These are phyloP conservation scores for Apiospora marii DNA, from an alignment of 2,329 filamentous ascomycete species.

Conservation along the genomic window DNA sequence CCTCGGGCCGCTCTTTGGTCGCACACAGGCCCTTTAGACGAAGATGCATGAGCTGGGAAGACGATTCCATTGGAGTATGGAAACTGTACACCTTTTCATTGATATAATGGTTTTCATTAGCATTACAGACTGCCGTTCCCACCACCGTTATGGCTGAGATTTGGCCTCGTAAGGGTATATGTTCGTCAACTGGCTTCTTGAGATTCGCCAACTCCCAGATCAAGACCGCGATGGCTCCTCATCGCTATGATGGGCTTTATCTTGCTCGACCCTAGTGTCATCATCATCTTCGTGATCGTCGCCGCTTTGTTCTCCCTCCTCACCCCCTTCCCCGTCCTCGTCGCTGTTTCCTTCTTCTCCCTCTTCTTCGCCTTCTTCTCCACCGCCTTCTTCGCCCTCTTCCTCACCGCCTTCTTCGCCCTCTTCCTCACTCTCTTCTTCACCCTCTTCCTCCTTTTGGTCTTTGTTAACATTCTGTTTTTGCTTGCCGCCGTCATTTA, in stretches of 20 bases:
- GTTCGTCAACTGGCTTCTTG: too few species aligned
- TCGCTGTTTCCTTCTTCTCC: not conserved
- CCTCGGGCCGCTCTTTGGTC: too few species aligned
- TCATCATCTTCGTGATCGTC: not conserved
- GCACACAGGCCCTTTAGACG: not conserved
- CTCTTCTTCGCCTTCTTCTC: not conserved
- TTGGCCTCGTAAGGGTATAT: not conserved
- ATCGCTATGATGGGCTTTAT: slow-evolving; percentile 9
- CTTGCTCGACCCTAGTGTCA: not conserved
- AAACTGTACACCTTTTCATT: too few species aligned
- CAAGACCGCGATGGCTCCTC: slow-evolving; percentile 2
- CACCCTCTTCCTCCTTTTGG: slow-evolving; percentile 8
- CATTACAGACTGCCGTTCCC: not conserved
- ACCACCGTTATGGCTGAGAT: not conserved
- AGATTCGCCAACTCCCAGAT: not conserved
- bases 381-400: not conserved
- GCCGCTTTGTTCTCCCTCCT: not conserved
- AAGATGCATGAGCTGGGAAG: not conserved
- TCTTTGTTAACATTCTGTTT: not conserved
- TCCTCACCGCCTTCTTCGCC: not conserved
- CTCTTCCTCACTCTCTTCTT: slow-evolving; percentile 1
- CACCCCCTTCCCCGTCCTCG: not conserved
- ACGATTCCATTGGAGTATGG: not conserved
- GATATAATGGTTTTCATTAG: not conserved
- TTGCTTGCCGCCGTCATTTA: not conserved